Percentiles rank a stretch among this genome's conserved stretches.
Conservation (phyloP, 441 rosid genomes). For the Populus hybrid region DNA sequence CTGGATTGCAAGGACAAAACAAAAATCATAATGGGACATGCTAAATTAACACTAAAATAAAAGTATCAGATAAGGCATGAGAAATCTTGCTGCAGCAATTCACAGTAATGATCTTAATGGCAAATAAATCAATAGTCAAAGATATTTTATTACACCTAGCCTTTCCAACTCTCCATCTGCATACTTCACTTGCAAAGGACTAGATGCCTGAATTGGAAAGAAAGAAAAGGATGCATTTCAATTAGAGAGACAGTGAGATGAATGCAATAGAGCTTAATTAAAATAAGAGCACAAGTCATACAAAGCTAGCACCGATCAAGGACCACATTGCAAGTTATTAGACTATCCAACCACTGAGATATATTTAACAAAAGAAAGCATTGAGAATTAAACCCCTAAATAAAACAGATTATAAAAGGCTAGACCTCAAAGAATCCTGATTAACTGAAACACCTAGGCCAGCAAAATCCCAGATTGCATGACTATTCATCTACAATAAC, state of each 20-base stretch:
- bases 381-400: not conserved
- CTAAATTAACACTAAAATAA: constrained; percentile 9
- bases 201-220: constrained; percentile 69
- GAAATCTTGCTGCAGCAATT: constrained; percentile 9
- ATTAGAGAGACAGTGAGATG: constrained; percentile 20
- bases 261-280: not conserved
- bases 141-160: constrained; percentile 58
- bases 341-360: not conserved
- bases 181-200: constrained; percentile 88
- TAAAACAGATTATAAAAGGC: not conserved
- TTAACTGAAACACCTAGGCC: not conserved
- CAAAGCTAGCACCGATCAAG: not conserved
- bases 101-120: constrained; percentile 11
- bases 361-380: not conserved
- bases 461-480: constrained; percentile 7
- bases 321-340: not conserved
- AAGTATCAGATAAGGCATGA: not conserved
- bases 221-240: constrained; percentile 20
- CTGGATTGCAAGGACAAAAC: constrained; percentile 43
- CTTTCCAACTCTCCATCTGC: constrained; percentile 91
- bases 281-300: constrained; percentile 1
- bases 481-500: not conserved
- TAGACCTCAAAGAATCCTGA: not conserved
- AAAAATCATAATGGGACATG: not conserved
- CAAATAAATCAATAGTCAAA: constrained; percentile 12